Conservation (phyloP, 257 asterid species). For the Ajuga chamaepitys region DNA sequence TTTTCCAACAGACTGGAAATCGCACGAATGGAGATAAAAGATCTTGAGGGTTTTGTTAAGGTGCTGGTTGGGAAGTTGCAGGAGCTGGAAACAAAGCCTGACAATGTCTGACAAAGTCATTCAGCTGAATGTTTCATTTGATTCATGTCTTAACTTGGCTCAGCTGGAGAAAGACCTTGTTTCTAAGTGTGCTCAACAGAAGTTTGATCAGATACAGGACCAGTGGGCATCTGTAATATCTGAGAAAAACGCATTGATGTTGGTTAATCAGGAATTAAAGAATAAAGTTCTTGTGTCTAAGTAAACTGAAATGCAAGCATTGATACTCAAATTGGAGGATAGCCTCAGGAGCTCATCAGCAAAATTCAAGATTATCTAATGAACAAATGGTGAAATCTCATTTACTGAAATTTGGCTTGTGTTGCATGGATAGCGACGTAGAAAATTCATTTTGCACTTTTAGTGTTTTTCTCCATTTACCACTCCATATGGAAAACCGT, state of each 20-base stretch:
- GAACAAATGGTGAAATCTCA: conserved; percentile 55
- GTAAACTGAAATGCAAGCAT: conserved; percentile 56
- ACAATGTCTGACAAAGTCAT: conserved; percentile 48
- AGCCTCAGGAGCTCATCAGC: conserved; percentile 43
- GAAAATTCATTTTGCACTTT: too few relatives aligned
- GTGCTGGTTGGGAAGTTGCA: conserved; percentile 48
- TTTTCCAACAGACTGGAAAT: conserved; percentile 42
- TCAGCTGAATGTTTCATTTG: conserved; percentile 60
- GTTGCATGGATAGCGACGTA: conserved; percentile 7
- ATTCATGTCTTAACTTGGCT: conserved; percentile 53
- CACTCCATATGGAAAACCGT: too few relatives aligned
- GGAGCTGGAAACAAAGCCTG: conserved; percentile 74
- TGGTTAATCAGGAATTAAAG: conserved; percentile 54
- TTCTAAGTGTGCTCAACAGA: conserved; percentile 52
- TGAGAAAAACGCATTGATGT: conserved; percentile 56
- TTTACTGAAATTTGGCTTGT: conserved; percentile 21
- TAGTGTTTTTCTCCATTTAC: too few relatives aligned
- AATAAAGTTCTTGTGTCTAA: conserved; percentile 49
- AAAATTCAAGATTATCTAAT: conserved; percentile 55
- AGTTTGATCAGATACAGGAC: conserved; percentile 52
- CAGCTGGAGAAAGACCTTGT: conserved; percentile 64
- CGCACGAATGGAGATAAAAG: conserved; percentile 56
- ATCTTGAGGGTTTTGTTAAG: conserved; percentile 57
- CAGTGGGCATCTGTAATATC: conserved; percentile 32
- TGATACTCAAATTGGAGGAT: conserved; percentile 55